Evolutionary conservation across 1,284 basidiomycete species (phyloP), one percentile per base, ranked within the genome.

Genomic region (Fomitopsis schrenkii): DNA sequence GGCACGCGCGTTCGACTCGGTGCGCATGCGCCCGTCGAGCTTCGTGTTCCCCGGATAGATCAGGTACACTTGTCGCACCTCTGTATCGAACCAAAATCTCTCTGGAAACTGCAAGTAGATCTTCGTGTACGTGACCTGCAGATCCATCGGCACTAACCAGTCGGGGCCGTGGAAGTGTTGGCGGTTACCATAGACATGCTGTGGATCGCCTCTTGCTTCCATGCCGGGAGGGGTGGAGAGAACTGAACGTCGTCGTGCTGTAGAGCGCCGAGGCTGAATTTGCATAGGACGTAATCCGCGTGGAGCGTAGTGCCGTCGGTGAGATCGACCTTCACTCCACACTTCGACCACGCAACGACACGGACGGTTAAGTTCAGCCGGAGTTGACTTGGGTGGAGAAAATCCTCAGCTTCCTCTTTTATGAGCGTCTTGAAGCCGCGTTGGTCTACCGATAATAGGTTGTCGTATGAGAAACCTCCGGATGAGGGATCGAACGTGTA

Each of bases 81-180:
- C 78, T 0, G 84, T 84, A 44, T 85, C 79, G 62, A 87, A 87
- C 88, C 88, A 90, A 70, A 90, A 90, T 45, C 84, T 85, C 59
- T 80, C 68, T 0, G 82, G 77, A 67, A 90, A 90, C 63, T 85
- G 79, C 50, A 90, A 66, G 71, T 89, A 90, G 53, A 90, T 87
- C 73, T 90, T 90, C 4, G 87, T 88, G 67, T 87, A 90, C 3
- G 81, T 86, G 2, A 78, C 79, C 80, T 82, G 38, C 19, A 56
- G 26, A 50, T 50, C 48, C 48, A 33, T 33, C 48, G 17, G n/a
- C 35, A 59, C 33, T 12, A 6, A 5, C 55, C 15, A 22, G 17
- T 50, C 57, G 30, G 26, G 17, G 10, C 30, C 26, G n/a, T 19
- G 22, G 41, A 14, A 17, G 17, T 28, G n/a, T 12, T 14, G 30